These are phyloP conservation scores for Pelargonium australe DNA, from an alignment of 441 rosid genomes.

Conservation along the genomic window DNA sequence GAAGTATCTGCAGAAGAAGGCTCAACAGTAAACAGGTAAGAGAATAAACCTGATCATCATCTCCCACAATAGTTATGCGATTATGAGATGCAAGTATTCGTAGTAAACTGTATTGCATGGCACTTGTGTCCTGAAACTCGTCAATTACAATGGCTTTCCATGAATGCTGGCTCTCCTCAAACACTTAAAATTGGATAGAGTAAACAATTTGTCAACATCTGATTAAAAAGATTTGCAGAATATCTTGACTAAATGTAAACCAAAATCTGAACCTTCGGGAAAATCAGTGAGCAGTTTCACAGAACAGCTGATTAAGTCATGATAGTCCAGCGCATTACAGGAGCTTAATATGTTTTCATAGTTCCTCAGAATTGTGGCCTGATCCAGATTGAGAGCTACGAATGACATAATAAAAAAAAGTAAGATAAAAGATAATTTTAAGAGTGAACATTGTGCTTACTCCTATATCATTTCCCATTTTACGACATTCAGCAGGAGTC, in stretches of 20 bases:
- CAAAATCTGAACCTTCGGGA: slow-evolving; percentile 63
- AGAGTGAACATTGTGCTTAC: slow-evolving; percentile 45
- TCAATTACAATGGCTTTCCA: slow-evolving; percentile 86
- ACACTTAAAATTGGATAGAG: slow-evolving; percentile 38
- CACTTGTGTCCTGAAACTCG: slow-evolving; percentile 96
- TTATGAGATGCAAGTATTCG: slow-evolving; percentile 69
- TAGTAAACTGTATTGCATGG: slow-evolving; percentile 77
- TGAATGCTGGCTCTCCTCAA: slow-evolving; percentile 61
- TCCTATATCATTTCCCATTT: slow-evolving; percentile 67
- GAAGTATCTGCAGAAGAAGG: not conserved
- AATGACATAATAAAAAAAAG: slow-evolving; percentile 27
- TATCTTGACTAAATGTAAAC: slow-evolving; percentile 9
- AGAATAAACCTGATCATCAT: slow-evolving; percentile 82
- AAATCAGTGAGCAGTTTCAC: slow-evolving; percentile 66
- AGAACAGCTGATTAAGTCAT: slow-evolving; percentile 82
- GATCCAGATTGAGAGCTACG: slow-evolving; percentile 33
- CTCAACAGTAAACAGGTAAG: slow-evolving; percentile 2
- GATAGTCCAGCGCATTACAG: slow-evolving; percentile 92
- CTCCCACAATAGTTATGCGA: slow-evolving; percentile 75
- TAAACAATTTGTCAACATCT: slow-evolving; percentile 19
- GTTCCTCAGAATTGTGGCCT: slow-evolving; percentile 73
- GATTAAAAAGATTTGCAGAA: slow-evolving; percentile 15
- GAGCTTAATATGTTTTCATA: slow-evolving; percentile 63
- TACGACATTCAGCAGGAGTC: slow-evolving; percentile 54
- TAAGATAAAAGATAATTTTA: slow-evolving; percentile 20